Base-by-base conservation (phyloP, 306 rosid species). In the Quercus parvula region DNA sequence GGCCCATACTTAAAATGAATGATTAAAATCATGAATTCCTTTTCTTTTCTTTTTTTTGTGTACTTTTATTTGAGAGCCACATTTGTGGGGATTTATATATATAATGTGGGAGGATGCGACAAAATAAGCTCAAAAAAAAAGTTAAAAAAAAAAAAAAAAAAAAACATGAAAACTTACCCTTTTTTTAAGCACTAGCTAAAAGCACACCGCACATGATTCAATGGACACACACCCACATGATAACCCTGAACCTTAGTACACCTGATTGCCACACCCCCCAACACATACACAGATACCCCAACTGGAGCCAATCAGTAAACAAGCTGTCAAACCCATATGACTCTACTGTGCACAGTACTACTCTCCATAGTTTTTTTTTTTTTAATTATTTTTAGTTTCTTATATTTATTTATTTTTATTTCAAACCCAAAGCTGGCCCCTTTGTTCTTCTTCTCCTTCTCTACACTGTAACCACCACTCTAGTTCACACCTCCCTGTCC, bases 321-420 rank as follows among this genome's bases (percentile, higher is more conserved):
- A 33, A 84, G 96, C 94, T 93, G 96, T 85, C 90, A 87, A 73
- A 81, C 84, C 81, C 81, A 67, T 35, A 35, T 67, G 27, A 19
- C 6, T 13, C 15, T 49, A 67, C 52, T 1, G 46, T 18, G 12
- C 8, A 38, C 46, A 7, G 46, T 38, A 38, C 46, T 7, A 38
- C 3, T 38, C 11, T 0, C 46, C 11, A n/a, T n/a, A 5, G 20
- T n/a, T 56, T 19, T 5, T 56, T 56, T 17, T 56, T 20, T 64
- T 63, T 28, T 22, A 22, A 22, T 22, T 22, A 22, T 22, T 27
- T 64, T 64, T 4, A 25, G 1, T 64, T 64, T 38, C 11, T 7
- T 38, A 38, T 38, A 38, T 27, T 13, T 28, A 0, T 61, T 61
- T 63, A 22, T 46, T 46, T 46, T 46, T 2, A 46, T 49, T 49